These are phyloP conservation scores for Metschnikowia borealis DNA, from an alignment of 805 yeast genomes.

Conservation along the genomic window DNA sequence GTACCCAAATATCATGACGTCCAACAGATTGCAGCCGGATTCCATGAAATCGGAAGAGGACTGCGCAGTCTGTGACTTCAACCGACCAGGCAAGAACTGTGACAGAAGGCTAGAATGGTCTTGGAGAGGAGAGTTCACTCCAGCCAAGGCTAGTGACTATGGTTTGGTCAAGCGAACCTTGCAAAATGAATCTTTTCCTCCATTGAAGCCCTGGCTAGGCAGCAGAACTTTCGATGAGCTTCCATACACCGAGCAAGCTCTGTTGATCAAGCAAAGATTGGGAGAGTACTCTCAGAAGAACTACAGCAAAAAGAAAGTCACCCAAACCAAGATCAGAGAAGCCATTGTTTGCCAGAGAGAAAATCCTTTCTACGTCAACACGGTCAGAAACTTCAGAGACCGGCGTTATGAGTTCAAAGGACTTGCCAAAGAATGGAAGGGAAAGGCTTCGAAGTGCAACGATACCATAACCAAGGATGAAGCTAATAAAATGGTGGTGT, in stretches of 20 bases:
- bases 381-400: conserved; percentile 92
- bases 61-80: conserved; percentile 97
- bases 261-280: conserved; percentile 68
- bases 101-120: conserved; percentile 92
- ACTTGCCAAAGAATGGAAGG: conserved; percentile 90
- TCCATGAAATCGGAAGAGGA: conserved; percentile 93
- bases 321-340: conserved; percentile 83
- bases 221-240: conserved; percentile 71
- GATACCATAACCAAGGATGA: conserved; percentile 74
- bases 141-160: conserved; percentile 89
- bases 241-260: conserved; percentile 71
- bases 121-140: conserved; percentile 96
- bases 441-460: conserved; percentile 55
- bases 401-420: conserved; percentile 95
- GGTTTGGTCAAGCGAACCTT: conserved; percentile 82
- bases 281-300: conserved; percentile 82
- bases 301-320: conserved; percentile 73
- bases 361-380: conserved; percentile 93
- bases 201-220: conserved; percentile 52
- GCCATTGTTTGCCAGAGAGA: conserved; percentile 96
- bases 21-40: conserved; percentile 95
- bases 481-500: conserved; percentile 87
- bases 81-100: conserved; percentile 90
- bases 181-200: conserved; percentile 73
- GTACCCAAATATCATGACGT: conserved; percentile 99